phyloP scores from a whole-genome alignment of 1,139 yeast species.

The Komagataea norvegica region DNA sequence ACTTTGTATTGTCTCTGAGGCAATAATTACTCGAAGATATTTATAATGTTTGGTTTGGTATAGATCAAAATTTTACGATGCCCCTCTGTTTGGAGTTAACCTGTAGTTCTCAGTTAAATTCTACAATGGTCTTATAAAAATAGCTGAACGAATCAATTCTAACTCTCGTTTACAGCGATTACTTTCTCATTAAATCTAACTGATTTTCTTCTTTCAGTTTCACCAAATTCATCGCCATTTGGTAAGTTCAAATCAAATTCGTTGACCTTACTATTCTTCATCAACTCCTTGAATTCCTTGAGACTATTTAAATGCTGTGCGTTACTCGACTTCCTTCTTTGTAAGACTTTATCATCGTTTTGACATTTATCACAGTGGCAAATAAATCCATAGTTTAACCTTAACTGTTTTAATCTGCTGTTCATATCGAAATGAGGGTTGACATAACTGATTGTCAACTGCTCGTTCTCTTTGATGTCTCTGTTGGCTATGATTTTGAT shows the following conservation, averaged over 20 bases:
- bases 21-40: too few species aligned
- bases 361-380: constrained; percentile 68
- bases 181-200: constrained; percentile 71
- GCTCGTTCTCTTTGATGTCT: constrained; percentile 61
- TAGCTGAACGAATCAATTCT: too few species aligned
- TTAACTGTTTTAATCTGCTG: constrained; percentile 59
- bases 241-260: constrained; percentile 50
- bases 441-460: constrained; percentile 65
- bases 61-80: not conserved
- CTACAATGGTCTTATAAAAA: not conserved
- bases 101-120: not conserved
- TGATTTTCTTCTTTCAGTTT: constrained; percentile 57
- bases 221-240: constrained; percentile 23
- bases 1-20: too few species aligned
- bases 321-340: constrained; percentile 24
- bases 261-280: constrained; percentile 38
- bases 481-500: constrained; percentile 56
- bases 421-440: constrained; percentile 60
- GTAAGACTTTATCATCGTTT: constrained; percentile 36
- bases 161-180: constrained; percentile 35
- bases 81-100: not conserved
- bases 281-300: constrained; percentile 44
- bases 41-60: too few species aligned
- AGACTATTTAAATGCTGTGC: constrained; percentile 27
- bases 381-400: constrained; percentile 82